Base-by-base conservation (phyloP, 495 filamentous ascomycete species). In the Trichoderma erinaceum region DNA sequence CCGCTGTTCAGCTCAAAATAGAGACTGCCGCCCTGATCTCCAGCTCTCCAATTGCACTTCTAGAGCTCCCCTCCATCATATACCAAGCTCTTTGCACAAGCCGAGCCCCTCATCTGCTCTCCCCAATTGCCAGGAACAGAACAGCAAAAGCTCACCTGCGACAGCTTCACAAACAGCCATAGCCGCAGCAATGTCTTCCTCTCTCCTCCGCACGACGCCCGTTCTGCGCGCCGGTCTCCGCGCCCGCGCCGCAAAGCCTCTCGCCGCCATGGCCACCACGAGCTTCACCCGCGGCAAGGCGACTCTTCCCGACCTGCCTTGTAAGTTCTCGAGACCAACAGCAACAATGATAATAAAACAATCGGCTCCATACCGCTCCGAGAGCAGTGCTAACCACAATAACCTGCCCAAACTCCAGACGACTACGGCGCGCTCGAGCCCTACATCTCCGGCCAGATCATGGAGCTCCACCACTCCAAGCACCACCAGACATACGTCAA, bases 341-440 rank as follows among this genome's bases (percentile, higher is more conserved):
- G 35, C 48, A 3, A 52, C 10, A 23, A 23, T 21, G 18, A 52
- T 23, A 6, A 0, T n/a, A 11, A 11, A 29, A 29, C 29, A 29
- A 29, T 29, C 29, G n/a, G n/a, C n/a, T n/a, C n/a, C n/a, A n/a
- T n/a, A n/a, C n/a, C n/a, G n/a, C n/a, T n/a, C n/a, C n/a, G n/a
- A n/a, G n/a, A n/a, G n/a, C n/a, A n/a, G n/a, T n/a, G n/a, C n/a
- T n/a, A n/a, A n/a, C n/a, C n/a, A n/a, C n/a, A n/a, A n/a, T n/a
- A n/a, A n/a, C n/a, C n/a, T n/a, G n/a, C n/a, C n/a, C n/a, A n/a
- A n/a, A n/a, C n/a, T n/a, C n/a, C n/a, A 93, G 90, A 93, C 75
- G 91, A 93, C 81, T 95, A 92, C 80, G 88, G 88, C 70, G 95
- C 92, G 29, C 92, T 99, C 74, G 95, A 99, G 78, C 95, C 95